A percentile compares a stretch with the other conserved stretches of the same genome.
phyloP scores from a whole-genome alignment of 2,329 filamentous ascomycete species.

The Meredithiella fracta region DNA sequence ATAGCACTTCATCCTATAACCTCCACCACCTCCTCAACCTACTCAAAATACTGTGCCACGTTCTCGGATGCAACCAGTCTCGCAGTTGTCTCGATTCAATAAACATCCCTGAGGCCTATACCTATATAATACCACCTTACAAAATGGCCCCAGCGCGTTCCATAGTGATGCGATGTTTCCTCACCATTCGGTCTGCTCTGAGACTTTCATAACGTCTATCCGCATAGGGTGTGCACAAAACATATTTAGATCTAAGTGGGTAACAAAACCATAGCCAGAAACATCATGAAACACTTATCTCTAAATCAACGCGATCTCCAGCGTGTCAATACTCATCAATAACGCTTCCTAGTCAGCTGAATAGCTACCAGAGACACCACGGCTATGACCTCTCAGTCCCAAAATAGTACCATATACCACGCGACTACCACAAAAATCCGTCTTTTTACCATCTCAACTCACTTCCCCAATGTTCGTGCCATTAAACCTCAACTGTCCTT shows the following conservation, averaged over 20 bases:
- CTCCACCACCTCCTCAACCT: background rate
- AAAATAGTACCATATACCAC: background rate
- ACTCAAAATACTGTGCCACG: background rate
- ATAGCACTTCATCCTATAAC: background rate
- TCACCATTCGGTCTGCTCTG: background rate
- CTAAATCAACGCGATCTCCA: background rate
- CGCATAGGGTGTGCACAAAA: background rate
- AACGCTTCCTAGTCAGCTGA: no score
- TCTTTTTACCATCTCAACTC: background rate
- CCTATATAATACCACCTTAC: background rate
- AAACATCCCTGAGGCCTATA: background rate
- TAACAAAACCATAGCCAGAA: background rate
- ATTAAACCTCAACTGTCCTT: background rate
- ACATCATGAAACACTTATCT: background rate
- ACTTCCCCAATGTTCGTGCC: background rate
- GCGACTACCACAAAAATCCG: background rate
- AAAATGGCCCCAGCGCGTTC: background rate
- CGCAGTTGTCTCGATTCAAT: background rate
- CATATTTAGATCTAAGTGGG: background rate
- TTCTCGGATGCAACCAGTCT: background rate
- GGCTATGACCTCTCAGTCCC: background rate
- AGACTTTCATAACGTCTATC: background rate
- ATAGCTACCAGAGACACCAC: no score
- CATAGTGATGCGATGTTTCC: background rate
- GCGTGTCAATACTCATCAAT: no score